phyloP scores from a whole-genome alignment of 495 filamentous ascomycete genomes.

The Sphaerosporella brunnea region DNA sequence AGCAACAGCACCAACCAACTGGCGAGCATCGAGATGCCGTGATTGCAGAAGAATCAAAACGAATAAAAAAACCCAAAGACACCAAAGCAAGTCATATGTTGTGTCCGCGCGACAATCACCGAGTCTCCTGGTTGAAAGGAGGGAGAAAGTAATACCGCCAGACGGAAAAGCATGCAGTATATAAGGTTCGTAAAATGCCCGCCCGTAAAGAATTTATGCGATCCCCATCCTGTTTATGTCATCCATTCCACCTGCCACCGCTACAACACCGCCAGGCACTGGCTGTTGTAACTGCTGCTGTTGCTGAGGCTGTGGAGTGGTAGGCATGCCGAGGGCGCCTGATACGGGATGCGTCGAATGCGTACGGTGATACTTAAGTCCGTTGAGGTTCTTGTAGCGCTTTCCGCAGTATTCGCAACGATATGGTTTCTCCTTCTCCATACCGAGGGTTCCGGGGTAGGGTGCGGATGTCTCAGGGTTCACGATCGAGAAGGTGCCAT shows the following conservation, averaged over 20 bases:
- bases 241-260: constrained; percentile 20
- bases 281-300: constrained; percentile 11
- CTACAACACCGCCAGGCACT: constrained; percentile 19
- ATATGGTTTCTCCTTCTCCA: constrained; percentile 99
- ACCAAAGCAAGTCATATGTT: neutral
- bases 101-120: no score
- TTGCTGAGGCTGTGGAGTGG: no score
- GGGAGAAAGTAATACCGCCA: neutral
- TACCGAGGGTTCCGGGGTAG: constrained; percentile 87
- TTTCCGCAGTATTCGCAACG: constrained; percentile 93
- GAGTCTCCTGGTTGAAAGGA: no score
- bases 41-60: no score
- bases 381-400: constrained; percentile 97
- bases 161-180: neutral
- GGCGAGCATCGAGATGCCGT: no score
- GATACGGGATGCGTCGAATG: constrained; percentile 18
- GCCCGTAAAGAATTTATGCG: constrained; percentile 2
- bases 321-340: neutral
- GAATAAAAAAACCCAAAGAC: neutral
- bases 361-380: constrained; percentile 52
- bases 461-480: constrained; percentile 87
- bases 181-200: neutral
- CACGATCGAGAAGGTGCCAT: constrained; percentile 95
- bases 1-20: neutral
- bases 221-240: constrained; percentile 6